Evolutionary conservation across 176 grass and related monocot species (phyloP).

Genomic region (Chrysopogon serrulatus): DNA sequence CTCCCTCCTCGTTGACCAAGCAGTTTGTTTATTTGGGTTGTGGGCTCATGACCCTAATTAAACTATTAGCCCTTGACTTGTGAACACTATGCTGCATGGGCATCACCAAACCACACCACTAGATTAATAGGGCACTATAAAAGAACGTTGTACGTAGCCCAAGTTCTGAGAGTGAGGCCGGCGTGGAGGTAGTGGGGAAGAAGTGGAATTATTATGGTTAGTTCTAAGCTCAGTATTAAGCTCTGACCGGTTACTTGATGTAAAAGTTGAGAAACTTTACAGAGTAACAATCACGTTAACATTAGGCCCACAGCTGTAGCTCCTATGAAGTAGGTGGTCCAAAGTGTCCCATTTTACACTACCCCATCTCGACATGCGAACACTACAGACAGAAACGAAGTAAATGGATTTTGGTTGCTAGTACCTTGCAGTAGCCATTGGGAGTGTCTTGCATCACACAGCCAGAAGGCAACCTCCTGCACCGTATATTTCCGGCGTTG

Average conservation of each 20-base stretch:
- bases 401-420: not conserved
- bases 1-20: conserved; percentile 47
- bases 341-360: not conserved
- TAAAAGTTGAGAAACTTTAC: conserved; percentile 11
- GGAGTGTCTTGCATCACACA: conserved; percentile 87
- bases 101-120: conserved; percentile 41
- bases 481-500: conserved; percentile 42
- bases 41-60: conserved; percentile 58
- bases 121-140: conserved; percentile 21
- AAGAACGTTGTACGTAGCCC: conserved; percentile 17
- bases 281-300: not conserved
- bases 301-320: not conserved
- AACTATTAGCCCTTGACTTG: conserved; percentile 67
- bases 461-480: conserved; percentile 81
- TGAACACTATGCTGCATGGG: conserved; percentile 52
- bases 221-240: not conserved
- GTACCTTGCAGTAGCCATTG: conserved; percentile 92
- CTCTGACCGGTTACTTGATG: conserved; percentile 31
- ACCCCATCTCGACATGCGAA: not conserved
- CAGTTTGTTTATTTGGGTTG: conserved; percentile 35
- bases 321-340: not conserved
- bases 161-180: conserved; percentile 23
- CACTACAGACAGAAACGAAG: not conserved
- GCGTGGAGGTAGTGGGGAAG: conserved; percentile 40
- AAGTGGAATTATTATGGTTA: conserved; percentile 42